Evolutionary conservation across 306 rosid species (phyloP), one percentile per base, ranked within the genome.

Genomic region (Hylodesmum podocarpum): DNA sequence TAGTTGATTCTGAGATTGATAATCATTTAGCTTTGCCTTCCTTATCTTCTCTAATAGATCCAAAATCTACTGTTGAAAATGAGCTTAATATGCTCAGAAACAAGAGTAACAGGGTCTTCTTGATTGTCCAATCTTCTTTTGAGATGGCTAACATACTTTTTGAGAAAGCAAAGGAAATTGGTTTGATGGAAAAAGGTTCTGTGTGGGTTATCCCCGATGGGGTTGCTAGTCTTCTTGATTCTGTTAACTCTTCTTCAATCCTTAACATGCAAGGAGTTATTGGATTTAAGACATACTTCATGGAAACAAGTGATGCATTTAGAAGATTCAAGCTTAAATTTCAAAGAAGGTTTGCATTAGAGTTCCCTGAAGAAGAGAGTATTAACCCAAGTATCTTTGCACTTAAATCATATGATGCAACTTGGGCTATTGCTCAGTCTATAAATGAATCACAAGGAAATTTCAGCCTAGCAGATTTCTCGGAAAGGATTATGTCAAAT

Each of bases 151-250:
- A 53, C 31, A 24, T 84, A 69, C 76, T 91, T 62, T 82, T 82
- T 19, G 61, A 78, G 27, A 80, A 49, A 70, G 91, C 91, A 21
- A 82, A 84, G 72, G 75, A 84, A 76, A 39, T 87, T 81, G 84
- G 87, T 11, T 68, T 91, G 93, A 86, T 82, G 85, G 93, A 71
- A 43, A 75, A 84, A 61, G 93, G 90, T 29, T 83, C 75, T 65
- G 89, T 76, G 0, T 91, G 91, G 93, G 79, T 88, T 25, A 72
- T 91, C 22, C 79, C 87, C 1, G 85, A 87, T 58, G 88, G 80
- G 47, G 77, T 88, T 51, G 80, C 86, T 18, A 65, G 85, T 54
- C 83, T 84, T 43, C 81, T 91, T 12, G 85, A 84, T 68, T 80
- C 90, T 6, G 78, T 72, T 33, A 83, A 88, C 27, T 65, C 87